These are phyloP conservation scores for Batkoa obscura DNA, from an alignment of 371 early-diverging fungal species.

Conservation along the genomic window DNA sequence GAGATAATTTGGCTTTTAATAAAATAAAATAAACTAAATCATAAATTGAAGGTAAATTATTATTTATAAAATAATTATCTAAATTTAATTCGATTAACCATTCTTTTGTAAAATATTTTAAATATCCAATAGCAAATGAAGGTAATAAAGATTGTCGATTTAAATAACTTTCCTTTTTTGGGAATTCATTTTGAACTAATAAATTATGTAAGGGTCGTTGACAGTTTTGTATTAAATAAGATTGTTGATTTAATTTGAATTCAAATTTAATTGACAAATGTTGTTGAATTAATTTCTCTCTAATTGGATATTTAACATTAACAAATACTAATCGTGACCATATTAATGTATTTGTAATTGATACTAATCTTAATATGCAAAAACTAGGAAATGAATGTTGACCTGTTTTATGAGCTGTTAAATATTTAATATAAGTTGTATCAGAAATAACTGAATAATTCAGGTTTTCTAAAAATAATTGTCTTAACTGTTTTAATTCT, in stretches of 20 bases:
- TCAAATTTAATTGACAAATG: not conserved
- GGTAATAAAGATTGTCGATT: not conserved
- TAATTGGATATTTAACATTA: not conserved
- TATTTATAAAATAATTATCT: constrained; percentile 14
- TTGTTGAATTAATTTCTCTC: not conserved
- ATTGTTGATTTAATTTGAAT: not conserved
- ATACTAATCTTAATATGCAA: constrained; percentile 12
- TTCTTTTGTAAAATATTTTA: constrained; percentile 33
- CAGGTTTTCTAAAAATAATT: not conserved
- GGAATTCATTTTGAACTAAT: not conserved
- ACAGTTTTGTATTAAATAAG: not conserved
- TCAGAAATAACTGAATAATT: constrained; percentile 7
- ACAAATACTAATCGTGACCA: constrained; percentile 2
- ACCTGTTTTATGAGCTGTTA: constrained; percentile 10
- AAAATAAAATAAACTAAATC: constrained; percentile 42
- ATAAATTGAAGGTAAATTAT: constrained; percentile 30
- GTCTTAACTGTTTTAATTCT: not conserved
- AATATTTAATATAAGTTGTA: constrained; percentile 13
- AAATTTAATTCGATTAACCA: constrained; percentile 43
- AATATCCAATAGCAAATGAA: constrained; percentile 19
- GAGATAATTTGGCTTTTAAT: constrained; percentile 29
- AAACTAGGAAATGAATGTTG: constrained; percentile 12
- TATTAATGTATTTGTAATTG: not conserved
- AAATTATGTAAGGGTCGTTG: not conserved
- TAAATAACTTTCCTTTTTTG: not conserved